These are phyloP conservation scores for Tuber melanosporum DNA, from an alignment of 495 filamentous ascomycete genomes.

Conservation along the genomic window DNA sequence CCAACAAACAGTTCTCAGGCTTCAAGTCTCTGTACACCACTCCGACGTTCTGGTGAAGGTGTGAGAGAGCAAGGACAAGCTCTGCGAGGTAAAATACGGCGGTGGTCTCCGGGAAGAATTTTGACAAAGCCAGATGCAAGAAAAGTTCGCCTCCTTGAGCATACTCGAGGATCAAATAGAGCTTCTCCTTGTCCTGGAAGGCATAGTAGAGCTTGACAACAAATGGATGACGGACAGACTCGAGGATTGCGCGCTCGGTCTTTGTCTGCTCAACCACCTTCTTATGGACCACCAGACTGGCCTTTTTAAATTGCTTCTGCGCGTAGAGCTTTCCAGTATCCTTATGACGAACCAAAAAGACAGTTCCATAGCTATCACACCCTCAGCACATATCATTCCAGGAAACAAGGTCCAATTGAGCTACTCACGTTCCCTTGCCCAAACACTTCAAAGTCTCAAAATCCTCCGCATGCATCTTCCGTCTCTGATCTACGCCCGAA, in stretches of 20 bases:
- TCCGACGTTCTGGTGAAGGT: constrained; percentile 83
- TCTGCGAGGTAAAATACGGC: constrained; percentile 98
- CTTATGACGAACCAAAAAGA: constrained; percentile 81
- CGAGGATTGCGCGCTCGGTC: constrained; percentile 87
- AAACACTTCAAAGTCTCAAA: constrained; percentile 92
- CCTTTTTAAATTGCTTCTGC: constrained; percentile 98
- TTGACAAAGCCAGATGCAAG: constrained; percentile 76
- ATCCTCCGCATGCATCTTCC: constrained; percentile 86
- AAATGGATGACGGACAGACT: constrained; percentile 91
- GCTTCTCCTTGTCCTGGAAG: constrained; percentile 95
- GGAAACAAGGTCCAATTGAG: background rate
- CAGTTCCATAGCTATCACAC: constrained; percentile 63
- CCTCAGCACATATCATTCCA: constrained; percentile 9
- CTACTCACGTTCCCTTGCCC: constrained; percentile 68
- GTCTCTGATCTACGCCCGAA: constrained; percentile 37
- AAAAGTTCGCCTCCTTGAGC: constrained; percentile 97
- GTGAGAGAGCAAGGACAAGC: constrained; percentile 86
- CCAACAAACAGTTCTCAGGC: constrained; percentile 94
- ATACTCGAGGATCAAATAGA: constrained; percentile 96
- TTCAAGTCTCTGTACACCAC: constrained; percentile 96
- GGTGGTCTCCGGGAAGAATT: constrained; percentile 81
- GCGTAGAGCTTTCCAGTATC: constrained; percentile 84
- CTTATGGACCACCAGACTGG: constrained; percentile 84
- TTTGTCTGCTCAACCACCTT: constrained; percentile 92
- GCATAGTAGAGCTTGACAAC: constrained; percentile 97